These are phyloP conservation scores for Fusarium mangiferae DNA, from an alignment of 2,329 filamentous ascomycete species.

Conservation along the genomic window DNA sequence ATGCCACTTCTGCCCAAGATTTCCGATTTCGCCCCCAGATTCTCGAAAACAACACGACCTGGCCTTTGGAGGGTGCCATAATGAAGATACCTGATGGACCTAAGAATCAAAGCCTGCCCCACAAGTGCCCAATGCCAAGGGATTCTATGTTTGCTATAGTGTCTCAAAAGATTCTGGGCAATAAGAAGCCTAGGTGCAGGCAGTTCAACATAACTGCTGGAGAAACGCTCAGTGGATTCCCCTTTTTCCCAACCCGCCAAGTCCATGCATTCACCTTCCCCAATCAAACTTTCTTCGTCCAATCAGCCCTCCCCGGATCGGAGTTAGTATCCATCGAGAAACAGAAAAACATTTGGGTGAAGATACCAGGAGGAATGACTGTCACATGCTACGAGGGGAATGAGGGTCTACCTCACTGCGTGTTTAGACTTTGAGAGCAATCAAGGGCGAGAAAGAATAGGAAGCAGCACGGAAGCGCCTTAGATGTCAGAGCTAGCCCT, in stretches of 20 bases:
- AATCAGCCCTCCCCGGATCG: too few relatives aligned
- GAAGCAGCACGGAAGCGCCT: neutral
- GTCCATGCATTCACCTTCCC: neutral
- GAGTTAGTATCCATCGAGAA: too few relatives aligned
- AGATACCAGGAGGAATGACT: neutral
- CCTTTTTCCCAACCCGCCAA: neutral
- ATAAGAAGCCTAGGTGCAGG: neutral
- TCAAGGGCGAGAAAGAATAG: neutral
- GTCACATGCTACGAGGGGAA: neutral
- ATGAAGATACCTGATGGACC: rapidly evolving
- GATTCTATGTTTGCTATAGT: rapidly evolving
- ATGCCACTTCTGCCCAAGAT: neutral
- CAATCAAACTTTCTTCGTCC: neutral
- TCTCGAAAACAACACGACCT: conserved; percentile 9
- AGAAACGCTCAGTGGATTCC: neutral
- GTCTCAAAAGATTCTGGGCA: neutral
- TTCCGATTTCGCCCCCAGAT: neutral
- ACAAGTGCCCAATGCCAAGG: neutral
- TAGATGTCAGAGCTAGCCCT: neutral
- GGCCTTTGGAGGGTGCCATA: neutral
- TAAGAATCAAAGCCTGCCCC: neutral
- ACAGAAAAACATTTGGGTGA: neutral
- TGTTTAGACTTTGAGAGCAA: neutral
- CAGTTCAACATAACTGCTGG: neutral
- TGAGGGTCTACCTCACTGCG: neutral